A percentile compares a stretch with the other conserved stretches of the same genome.
phyloP scores from a whole-genome alignment of 2,329 filamentous ascomycete genomes.

The Aspergillus amoenus region DNA sequence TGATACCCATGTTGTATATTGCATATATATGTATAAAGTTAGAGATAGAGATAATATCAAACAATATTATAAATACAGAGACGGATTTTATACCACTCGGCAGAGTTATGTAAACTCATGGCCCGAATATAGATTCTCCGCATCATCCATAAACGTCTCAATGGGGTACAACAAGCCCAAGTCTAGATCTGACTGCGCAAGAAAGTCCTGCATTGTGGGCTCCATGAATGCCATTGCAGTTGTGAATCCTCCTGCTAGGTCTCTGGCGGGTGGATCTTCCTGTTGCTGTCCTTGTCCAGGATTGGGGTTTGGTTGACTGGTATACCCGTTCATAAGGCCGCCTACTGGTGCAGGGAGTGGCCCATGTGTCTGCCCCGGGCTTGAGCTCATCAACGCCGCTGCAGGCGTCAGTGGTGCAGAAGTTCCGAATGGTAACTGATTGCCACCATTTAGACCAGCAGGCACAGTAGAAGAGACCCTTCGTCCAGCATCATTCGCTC shows the following conservation, averaged over 20 bases:
- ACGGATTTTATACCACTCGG: no score
- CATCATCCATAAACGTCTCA: slow-evolving; percentile 36
- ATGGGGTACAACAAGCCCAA: slow-evolving; percentile 35
- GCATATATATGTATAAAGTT: neutral
- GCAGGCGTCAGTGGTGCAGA: neutral
- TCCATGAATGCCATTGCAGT: slow-evolving; percentile 40
- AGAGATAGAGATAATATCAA: no score
- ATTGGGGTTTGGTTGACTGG: neutral
- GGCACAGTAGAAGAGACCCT: neutral
- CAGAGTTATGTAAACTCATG: slow-evolving; percentile 1
- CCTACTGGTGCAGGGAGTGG: neutral
- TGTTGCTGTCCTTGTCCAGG: neutral
- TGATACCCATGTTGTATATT: neutral
- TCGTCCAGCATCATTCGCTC: neutral
- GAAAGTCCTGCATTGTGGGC: slow-evolving; percentile 41
- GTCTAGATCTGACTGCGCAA: slow-evolving; percentile 40
- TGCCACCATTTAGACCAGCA: neutral
- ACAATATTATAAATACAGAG: no score
- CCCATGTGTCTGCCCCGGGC: neutral
- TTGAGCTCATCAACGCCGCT: neutral
- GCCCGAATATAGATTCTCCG: slow-evolving; percentile 16
- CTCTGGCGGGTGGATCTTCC: neutral
- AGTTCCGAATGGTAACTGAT: neutral
- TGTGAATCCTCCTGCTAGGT: slow-evolving; percentile 28
- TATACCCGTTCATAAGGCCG: neutral